Conservation (phyloP, 768 basidiomycete species). For the Krasilnikovozyma curviuscula region DNA sequence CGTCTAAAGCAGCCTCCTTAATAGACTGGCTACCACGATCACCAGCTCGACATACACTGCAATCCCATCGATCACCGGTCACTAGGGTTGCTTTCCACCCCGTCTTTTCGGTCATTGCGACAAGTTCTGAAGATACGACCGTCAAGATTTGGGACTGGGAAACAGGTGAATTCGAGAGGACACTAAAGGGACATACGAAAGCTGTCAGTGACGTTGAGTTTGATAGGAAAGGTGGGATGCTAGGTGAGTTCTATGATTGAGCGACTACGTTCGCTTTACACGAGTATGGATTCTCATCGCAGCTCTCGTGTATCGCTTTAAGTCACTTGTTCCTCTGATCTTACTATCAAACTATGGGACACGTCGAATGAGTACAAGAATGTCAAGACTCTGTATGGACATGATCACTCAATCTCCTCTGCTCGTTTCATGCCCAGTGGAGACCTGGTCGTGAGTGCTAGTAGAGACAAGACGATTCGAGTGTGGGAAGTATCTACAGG, state of each 20-base stretch:
- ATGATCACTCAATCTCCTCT: constrained; percentile 76
- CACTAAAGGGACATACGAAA: constrained; percentile 79
- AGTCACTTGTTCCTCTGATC: constrained; percentile 63
- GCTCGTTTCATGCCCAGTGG: constrained; percentile 72
- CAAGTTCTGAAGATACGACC: constrained; percentile 71
- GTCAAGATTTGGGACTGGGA: constrained; percentile 97
- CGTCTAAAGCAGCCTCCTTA: constrained; percentile 28
- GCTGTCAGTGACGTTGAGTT: constrained; percentile 72
- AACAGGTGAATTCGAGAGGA: constrained; percentile 77
- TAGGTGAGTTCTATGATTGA: constrained; percentile 43
- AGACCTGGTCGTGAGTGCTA: constrained; percentile 63
- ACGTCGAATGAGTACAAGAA: constrained; percentile 78
- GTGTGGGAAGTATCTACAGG: constrained; percentile 73
- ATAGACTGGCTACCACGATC: constrained; percentile 76
- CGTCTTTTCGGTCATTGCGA: constrained; percentile 58
- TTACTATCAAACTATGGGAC: constrained; percentile 87
- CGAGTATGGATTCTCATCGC: not conserved
- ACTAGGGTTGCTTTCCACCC: constrained; percentile 73
- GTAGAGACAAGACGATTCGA: constrained; percentile 67
- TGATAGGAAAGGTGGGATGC: constrained; percentile 60
- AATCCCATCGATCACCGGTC: constrained; percentile 58
- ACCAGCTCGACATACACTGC: constrained; percentile 54
- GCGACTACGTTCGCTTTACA: no score
- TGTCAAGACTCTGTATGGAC: constrained; percentile 64
- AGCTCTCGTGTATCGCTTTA: not conserved